phyloP scores from a whole-genome alignment of 192 early-diverging fungal species.

The Coemansia brasiliensis region DNA sequence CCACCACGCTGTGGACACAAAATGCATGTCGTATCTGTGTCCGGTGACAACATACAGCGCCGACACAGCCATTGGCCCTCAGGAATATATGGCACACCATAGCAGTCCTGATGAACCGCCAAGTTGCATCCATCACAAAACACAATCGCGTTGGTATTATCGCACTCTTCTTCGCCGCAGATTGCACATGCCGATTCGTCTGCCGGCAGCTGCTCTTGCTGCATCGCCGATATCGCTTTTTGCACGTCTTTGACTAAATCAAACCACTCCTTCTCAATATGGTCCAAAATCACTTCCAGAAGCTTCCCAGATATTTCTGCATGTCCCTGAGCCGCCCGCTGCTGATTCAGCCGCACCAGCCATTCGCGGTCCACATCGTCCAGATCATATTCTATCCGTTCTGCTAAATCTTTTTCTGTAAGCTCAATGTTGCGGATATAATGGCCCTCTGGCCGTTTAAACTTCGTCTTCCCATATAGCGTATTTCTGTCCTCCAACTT shows the following conservation, averaged over 20 bases:
- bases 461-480: constrained; percentile 16
- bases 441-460: constrained; percentile 64
- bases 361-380: constrained; percentile 90
- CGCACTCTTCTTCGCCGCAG: constrained; percentile 98
- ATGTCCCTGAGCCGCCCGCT: constrained; percentile 48
- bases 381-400: constrained; percentile 93
- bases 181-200: constrained; percentile 91
- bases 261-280: constrained; percentile 97
- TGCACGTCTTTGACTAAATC: constrained; percentile 84
- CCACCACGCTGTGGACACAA: constrained; percentile 93
- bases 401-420: constrained; percentile 53
- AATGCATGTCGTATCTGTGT: constrained; percentile 81
- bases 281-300: constrained; percentile 88
- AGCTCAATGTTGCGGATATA: constrained; percentile 70
- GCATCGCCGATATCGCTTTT: constrained; percentile 58
- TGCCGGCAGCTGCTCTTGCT: constrained; percentile 59
- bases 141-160: constrained; percentile 99
- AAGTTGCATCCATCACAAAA: constrained; percentile 99
- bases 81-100: constrained; percentile 97
- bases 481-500: constrained; percentile 7
- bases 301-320: constrained; percentile 32
- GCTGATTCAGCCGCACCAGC: constrained; percentile 68
- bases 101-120: constrained; percentile 99
- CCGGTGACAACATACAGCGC: constrained; percentile 95
- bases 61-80: constrained; percentile 99